Percentiles rank a stretch among this genome's conserved stretches.
These are phyloP conservation scores for Neurospora sp. DNA, from an alignment of 495 filamentous ascomycete genomes.

Conservation along the genomic window DNA sequence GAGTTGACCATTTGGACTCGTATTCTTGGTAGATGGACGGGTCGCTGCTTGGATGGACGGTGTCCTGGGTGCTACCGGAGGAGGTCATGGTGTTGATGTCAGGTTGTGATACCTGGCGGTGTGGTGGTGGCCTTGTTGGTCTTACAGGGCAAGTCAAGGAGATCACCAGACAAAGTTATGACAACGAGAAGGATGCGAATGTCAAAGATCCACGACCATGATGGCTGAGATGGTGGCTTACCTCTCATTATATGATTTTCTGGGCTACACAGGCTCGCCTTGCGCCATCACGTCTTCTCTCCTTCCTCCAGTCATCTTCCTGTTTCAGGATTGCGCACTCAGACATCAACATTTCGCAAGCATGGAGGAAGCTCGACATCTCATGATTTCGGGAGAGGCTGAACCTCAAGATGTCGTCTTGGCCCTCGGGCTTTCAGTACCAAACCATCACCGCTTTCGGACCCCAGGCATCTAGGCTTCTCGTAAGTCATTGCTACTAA, in stretches of 20 bases:
- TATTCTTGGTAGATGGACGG: slow-evolving; percentile 42
- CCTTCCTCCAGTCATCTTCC: not conserved
- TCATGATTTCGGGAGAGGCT: not conserved
- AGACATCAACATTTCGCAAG: not conserved
- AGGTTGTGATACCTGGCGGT: not conserved
- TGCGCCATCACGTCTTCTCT: not conserved
- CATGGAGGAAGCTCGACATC: not conserved
- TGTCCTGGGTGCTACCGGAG: not conserved
- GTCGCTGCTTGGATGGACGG: slow-evolving; percentile 31
- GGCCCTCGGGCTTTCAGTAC: not conserved
- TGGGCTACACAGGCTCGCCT: not conserved
- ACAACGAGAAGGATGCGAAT: not conserved
- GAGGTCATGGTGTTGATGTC: slow-evolving; percentile 1
- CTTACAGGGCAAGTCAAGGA: not conserved
- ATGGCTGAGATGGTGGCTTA: not conserved
- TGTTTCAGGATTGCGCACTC: not conserved
- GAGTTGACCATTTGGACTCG: slow-evolving; percentile 33
- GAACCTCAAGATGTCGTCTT: not conserved
- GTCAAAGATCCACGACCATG: not conserved
- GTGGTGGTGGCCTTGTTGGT: no score
- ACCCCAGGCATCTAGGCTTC: not conserved
- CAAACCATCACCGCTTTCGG: not conserved
- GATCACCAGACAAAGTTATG: not conserved
- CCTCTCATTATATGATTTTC: not conserved
- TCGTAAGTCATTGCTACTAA: not conserved